Conservation (phyloP, 2,329 filamentous ascomycete species). For the Alternaria arbusti region DNA sequence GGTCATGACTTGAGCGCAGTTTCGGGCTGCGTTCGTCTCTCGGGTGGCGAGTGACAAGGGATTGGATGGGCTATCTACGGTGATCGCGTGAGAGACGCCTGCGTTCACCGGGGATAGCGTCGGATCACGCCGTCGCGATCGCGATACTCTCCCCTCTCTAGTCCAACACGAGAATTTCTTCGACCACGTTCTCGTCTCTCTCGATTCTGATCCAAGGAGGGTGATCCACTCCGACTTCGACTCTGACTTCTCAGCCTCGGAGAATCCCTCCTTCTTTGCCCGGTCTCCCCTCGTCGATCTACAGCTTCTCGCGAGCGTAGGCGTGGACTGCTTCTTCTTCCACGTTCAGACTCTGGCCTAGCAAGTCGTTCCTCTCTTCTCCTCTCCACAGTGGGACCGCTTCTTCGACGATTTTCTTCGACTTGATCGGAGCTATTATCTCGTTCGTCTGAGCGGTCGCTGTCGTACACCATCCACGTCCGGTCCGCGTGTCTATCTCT, state of each 20-base stretch:
- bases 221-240: not conserved
- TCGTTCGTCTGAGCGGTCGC: not conserved
- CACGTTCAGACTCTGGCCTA: not conserved
- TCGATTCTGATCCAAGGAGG: not conserved
- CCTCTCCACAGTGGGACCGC: too few relatives aligned
- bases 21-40: accelerated
- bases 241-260: not conserved
- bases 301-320: not conserved
- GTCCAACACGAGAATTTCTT: not conserved
- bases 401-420: not conserved
- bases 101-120: not conserved
- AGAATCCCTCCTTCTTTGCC: not conserved
- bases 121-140: not conserved
- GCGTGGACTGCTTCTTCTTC: not conserved
- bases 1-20: not conserved
- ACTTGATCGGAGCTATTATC: not conserved
- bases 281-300: not conserved
- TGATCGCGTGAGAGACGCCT: not conserved
- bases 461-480: not conserved
- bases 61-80: not conserved
- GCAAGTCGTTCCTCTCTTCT: not conserved
- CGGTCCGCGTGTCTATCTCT: not conserved
- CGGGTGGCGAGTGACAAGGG: accelerated
- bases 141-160: not conserved
- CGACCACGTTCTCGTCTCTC: not conserved